A percentile compares a stretch with the other conserved stretches of the same genome.
Evolutionary conservation across 2,329 filamentous ascomycete species (phyloP).

Genomic region (Davidsoniella neocaledoniae): DNA sequence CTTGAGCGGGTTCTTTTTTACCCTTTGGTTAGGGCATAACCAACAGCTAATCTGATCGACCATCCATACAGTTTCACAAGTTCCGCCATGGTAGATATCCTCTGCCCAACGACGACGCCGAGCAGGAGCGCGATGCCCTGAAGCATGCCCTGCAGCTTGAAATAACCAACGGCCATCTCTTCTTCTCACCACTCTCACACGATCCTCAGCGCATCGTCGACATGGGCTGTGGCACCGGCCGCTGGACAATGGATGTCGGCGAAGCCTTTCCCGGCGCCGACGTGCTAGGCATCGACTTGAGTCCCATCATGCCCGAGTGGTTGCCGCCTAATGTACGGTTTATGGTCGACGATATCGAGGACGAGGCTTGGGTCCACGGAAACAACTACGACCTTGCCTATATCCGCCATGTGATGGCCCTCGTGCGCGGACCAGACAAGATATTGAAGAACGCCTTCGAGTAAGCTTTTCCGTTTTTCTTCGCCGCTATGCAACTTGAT

Average conservation of each 20-base stretch:
- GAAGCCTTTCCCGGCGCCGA: slow-evolving; percentile 25
- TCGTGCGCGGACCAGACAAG: slow-evolving; percentile 33
- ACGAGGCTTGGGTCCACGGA: slow-evolving; percentile 32
- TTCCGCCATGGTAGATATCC: slow-evolving; percentile 29
- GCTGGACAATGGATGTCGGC: slow-evolving; percentile 36
- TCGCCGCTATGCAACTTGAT: not conserved
- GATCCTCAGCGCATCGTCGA: slow-evolving; percentile 28
- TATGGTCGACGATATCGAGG: slow-evolving; percentile 44
- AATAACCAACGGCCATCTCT: slow-evolving; percentile 24
- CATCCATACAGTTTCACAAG: slow-evolving; percentile 22
- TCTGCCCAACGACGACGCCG: slow-evolving; percentile 28
- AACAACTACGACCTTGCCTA: slow-evolving; percentile 39
- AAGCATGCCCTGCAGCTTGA: slow-evolving; percentile 30
- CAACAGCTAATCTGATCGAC: not conserved
- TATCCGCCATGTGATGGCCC: slow-evolving; percentile 31
- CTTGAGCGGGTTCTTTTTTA: not conserved
- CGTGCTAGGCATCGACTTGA: slow-evolving; percentile 26
- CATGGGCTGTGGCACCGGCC: slow-evolving; percentile 33
- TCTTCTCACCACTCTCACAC: slow-evolving; percentile 24
- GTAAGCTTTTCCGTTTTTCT: slow-evolving; percentile 16
- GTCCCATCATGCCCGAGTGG: slow-evolving; percentile 29
- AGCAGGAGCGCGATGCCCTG: slow-evolving; percentile 29
- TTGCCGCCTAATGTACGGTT: slow-evolving; percentile 45
- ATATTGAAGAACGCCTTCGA: slow-evolving; percentile 26
- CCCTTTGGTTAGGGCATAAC: not conserved